Base-by-base conservation (phyloP, 257 asterid genomes). In the Salvia splendens region DNA sequence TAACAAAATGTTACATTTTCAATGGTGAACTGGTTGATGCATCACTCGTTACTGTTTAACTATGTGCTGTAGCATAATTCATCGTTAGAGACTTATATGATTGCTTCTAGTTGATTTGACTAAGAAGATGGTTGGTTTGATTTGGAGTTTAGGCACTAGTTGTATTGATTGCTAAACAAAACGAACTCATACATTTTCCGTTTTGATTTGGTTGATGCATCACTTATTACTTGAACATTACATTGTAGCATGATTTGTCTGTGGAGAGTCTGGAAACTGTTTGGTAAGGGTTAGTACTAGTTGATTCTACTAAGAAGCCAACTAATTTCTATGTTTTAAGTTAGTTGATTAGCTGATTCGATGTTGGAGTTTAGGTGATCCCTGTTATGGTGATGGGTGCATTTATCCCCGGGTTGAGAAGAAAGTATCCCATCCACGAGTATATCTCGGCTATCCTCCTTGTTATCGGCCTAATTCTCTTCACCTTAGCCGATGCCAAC, bases 361-460 rank as follows among this genome's bases (percentile, higher is more conserved):
- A 3, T 48, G 75, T 73, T 64, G 78, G 74, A 55, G 54, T 16
- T 6, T 57, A 92, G 98, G 97, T 92, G 12, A 78, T 92, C 5
- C 97, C 97, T 0, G 97, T 92, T 67, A 92, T 92, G 98, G 83
- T 92, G 64, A 90, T 92, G 98, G 97, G 97, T 1, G 89, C 98
- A 2, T 89, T 92, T 73, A 87, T 92, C 69, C 98, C 92, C 0
- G 97, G 98, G 4, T 74, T 90, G 81, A 89, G 96, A 75, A 81
- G 98, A 75, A 92, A 89, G 82, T 92, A 92, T 74, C 94, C 96
- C 0, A 12, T 75, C 32, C 95, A 92, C 48, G 98, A 89, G 72
- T 92, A 92, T 64, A 69, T 89, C 6, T 92, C 98, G 0, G 97
- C 98, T 2, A 3, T 85, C 12, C 94, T 89, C 50, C 81, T 89